A percentile compares a stretch with the other conserved stretches of the same genome.
Evolutionary conservation across 306 rosid species (phyloP).

Genomic region (Pachyrhizus erosus): DNA sequence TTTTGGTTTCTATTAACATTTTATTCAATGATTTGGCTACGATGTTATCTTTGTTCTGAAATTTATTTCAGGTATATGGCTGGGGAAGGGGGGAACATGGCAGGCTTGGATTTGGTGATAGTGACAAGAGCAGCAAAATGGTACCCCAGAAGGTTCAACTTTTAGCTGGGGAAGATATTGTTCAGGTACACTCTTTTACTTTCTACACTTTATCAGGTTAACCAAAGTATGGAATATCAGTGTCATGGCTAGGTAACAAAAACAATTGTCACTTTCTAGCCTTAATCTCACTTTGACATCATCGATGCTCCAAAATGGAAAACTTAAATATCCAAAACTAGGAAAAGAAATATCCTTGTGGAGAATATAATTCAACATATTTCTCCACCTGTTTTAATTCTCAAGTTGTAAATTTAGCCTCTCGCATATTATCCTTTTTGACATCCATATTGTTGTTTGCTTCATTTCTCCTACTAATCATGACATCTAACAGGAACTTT

Average conservation of each 20-base stretch:
- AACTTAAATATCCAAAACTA: conserved; percentile 8
- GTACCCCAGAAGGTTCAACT: conserved; percentile 94
- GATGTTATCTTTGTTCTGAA: conserved; percentile 1
- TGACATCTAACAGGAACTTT: not conserved
- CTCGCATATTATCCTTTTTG: conserved; percentile 14
- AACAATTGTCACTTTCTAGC: not conserved
- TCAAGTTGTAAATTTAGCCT: conserved; percentile 2
- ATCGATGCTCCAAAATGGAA: conserved; percentile 7
- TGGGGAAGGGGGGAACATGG: conserved; percentile 99
- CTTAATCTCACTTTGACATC: not conserved
- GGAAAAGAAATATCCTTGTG: conserved; percentile 2
- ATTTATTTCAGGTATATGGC: conserved; percentile 84
- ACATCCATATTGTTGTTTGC: not conserved
- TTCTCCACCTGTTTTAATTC: conserved; percentile 25
- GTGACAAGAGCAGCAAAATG: conserved; percentile 99
- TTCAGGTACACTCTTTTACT: conserved; percentile 67
- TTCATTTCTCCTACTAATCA: not conserved
- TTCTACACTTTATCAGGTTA: not conserved
- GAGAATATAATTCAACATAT: not conserved
- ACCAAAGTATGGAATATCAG: not conserved
- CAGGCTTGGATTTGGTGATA: conserved; percentile 97
- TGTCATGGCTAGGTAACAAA: conserved; percentile 11
- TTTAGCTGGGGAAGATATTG: conserved; percentile 86
- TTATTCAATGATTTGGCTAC: conserved; percentile 21
- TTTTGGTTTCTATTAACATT: not conserved